Percentiles rank a stretch among this genome's conserved stretches.
phyloP scores from a whole-genome alignment of 2,329 filamentous ascomycete species.

The Colletotrichum liaoningense region DNA sequence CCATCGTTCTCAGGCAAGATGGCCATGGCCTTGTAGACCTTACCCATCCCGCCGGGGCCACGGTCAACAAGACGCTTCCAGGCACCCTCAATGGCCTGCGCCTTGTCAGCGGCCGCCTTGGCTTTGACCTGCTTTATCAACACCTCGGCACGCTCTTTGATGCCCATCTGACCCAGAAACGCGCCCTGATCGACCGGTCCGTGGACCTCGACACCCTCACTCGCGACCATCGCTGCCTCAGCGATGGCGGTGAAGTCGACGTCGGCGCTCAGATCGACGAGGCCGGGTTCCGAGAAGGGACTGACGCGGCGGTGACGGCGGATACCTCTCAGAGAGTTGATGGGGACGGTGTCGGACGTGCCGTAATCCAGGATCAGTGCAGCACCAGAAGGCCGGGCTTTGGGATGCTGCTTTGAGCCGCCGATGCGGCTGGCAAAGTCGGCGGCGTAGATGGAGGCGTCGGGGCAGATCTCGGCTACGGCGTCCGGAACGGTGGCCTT shows the following conservation, averaged over 20 bases:
- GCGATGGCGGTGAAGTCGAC: constrained; percentile 93
- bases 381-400: constrained; percentile 78
- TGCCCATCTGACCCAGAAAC: constrained; percentile 86
- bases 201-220: constrained; percentile 87
- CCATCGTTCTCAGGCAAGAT: constrained; percentile 86
- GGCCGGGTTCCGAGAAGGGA: constrained; percentile 82
- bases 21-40: constrained; percentile 91
- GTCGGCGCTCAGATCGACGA: constrained; percentile 90
- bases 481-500: constrained; percentile 71
- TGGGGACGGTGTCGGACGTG: constrained; percentile 79
- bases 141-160: constrained; percentile 79
- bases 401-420: constrained; percentile 67
- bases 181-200: constrained; percentile 88
- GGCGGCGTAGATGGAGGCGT: constrained; percentile 81
- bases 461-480: constrained; percentile 90
- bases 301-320: constrained; percentile 79
- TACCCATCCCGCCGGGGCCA: constrained; percentile 89
- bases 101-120: constrained; percentile 61
- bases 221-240: constrained; percentile 81
- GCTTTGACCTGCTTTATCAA: constrained; percentile 65
- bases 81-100: constrained; percentile 74
- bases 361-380: constrained; percentile 98
- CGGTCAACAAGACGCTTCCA: constrained; percentile 89
- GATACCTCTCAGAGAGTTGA: constrained; percentile 93
- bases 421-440: constrained; percentile 90